Percentiles rank a stretch among this genome's conserved stretches.
Evolutionary conservation across 1,284 basidiomycete species (phyloP).

Genomic region (Malassezia slooffiae): DNA sequence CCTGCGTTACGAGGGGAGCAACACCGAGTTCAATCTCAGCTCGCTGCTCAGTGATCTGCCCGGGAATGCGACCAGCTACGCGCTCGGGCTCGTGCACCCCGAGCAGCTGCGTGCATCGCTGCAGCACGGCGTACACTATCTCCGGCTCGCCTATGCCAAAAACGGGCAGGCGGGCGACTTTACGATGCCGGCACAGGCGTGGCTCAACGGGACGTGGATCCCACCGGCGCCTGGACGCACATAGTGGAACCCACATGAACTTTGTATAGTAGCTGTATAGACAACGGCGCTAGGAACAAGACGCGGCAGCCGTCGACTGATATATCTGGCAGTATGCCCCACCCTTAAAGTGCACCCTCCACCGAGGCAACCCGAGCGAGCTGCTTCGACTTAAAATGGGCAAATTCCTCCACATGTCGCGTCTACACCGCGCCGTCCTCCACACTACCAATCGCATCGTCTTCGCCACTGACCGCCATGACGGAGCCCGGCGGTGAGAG

Average conservation of each 20-base stretch:
- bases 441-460: too few relatives aligned
- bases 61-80: neutral
- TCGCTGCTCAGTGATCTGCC: slow-evolving; percentile 12
- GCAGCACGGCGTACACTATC: slow-evolving; percentile 58
- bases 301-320: too few relatives aligned
- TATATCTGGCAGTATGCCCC: too few relatives aligned
- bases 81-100: neutral
- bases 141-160: slow-evolving; percentile 60
- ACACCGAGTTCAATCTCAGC: slow-evolving; percentile 46
- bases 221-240: slow-evolving; percentile 18
- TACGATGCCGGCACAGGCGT: slow-evolving; percentile 65
- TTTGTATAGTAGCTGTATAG: too few relatives aligned
- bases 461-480: slow-evolving; percentile 9
- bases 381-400: too few relatives aligned
- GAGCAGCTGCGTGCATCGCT: slow-evolving; percentile 52
- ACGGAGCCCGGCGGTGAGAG: slow-evolving; percentile 10
- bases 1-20: slow-evolving; percentile 59
- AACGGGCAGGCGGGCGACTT: slow-evolving; percentile 65
- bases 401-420: too few relatives aligned
- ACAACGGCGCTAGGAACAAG: too few relatives aligned
- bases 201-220: slow-evolving; percentile 68
- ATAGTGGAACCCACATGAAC: too few relatives aligned
- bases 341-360: too few relatives aligned
- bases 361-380: too few relatives aligned
- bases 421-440: too few relatives aligned